phyloP scores from a whole-genome alignment of 116 monocot species.

The Posidonia oceanica region DNA sequence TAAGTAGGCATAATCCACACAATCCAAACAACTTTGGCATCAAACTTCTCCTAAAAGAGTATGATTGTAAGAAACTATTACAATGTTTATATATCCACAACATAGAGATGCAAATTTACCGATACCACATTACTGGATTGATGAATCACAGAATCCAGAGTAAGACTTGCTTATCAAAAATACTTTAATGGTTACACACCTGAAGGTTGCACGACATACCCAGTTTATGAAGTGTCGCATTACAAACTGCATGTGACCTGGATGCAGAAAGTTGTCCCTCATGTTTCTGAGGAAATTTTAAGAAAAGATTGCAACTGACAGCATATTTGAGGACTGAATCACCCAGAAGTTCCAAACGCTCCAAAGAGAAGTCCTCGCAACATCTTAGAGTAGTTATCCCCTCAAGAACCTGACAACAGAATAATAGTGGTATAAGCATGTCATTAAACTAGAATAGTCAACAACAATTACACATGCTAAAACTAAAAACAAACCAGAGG shows the following conservation, averaged over 20 bases:
- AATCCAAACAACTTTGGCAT: too few relatives aligned
- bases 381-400: slow-evolving; percentile 86
- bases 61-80: too few relatives aligned
- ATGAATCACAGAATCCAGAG: not conserved
- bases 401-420: slow-evolving; percentile 64
- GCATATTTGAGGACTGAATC: slow-evolving; percentile 96
- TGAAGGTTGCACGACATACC: slow-evolving; percentile 59
- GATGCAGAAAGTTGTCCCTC: slow-evolving; percentile 66
- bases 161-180: not conserved
- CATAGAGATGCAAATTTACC: too few relatives aligned
- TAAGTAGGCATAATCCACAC: too few relatives aligned
- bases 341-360: slow-evolving; percentile 87
- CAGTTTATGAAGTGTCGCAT: slow-evolving; percentile 74
- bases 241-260: slow-evolving; percentile 54
- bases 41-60: too few relatives aligned
- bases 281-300: slow-evolving; percentile 62
- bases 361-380: slow-evolving; percentile 78
- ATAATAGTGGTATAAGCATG: not conserved
- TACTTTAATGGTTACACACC: slow-evolving; percentile 20
- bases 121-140: too few relatives aligned
- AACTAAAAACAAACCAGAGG: slow-evolving; percentile 44
- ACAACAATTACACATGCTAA: not conserved
- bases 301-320: slow-evolving; percentile 62
- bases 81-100: too few relatives aligned
- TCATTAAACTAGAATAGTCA: not conserved